Base-by-base conservation (phyloP, 331 rosid genomes). In the Dryas integrifolia region DNA sequence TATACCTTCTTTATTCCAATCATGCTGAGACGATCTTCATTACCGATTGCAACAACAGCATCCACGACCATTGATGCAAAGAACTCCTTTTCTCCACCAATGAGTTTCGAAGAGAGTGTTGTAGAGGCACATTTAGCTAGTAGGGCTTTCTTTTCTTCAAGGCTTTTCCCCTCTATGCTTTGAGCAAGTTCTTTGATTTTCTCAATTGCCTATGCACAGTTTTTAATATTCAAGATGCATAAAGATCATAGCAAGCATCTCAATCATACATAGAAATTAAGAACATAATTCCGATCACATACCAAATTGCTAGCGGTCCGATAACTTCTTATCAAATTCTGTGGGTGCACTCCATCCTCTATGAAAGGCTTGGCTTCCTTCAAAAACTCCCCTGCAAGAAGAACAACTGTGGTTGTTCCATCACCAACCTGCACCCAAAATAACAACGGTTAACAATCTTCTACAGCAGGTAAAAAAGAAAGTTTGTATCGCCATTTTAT, bases 61-160 rank as follows among this genome's bases (percentile, higher is more conserved):
- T 95, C 96, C 45, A 95, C 99, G 66, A 95, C 99, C 91, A 95
- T 90, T 16, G 92, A 72, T 52, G 99, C 97, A 92, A 95, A 95
- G 82, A 95, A 95, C 58, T 92, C 97, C 77, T 88, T 95, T 70
- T 95, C 99, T 55, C 99, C 99, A 3, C 99, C 99, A 41, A 95
- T 95, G 66, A 95, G 99, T 81, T 95, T 95, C 3, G 99, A 95
- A 66, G 99, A 95, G 46, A 95, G 99, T 18, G 99, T 95, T 11
- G 99, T 95, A 60, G 99, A 84, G 65, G 99, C 99, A 85, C 99
- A 95, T 78, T 90, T 95, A 9, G 88, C 98, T 4, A 95, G 90
- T 73, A 95, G 85, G 77, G 62, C 77, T 79, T 95, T 95, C 92
- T 92, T 95, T 68, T 95, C 98, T 63, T 95, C 92, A 9, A 92